Evolutionary conservation across 225 moss, liverwort and hornwort genomes (phyloP).

Genomic region (Takakia lepidozioides): DNA sequence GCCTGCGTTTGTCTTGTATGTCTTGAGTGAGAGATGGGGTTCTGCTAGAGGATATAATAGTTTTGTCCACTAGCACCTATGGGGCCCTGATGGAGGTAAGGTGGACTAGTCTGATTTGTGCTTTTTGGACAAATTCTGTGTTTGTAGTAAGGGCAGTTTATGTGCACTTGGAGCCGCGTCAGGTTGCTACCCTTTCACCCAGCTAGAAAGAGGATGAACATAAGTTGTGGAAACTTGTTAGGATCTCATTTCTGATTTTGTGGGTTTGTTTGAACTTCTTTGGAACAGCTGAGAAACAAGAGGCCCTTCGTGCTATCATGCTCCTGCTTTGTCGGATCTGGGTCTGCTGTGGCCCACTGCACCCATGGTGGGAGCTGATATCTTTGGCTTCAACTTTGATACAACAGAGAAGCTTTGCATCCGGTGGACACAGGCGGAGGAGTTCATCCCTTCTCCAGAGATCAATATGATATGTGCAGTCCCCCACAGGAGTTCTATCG

Average conservation of each 20-base stretch:
- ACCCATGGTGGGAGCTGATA: constrained; percentile 89
- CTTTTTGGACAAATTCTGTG: too few species aligned
- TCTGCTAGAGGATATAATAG: too few species aligned
- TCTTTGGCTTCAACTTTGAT: constrained; percentile 53
- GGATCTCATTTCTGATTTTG: too few species aligned
- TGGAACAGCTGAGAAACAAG: constrained; percentile 30
- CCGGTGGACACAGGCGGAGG: constrained; percentile 78
- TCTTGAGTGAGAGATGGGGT: too few species aligned
- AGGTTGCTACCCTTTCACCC: too few species aligned
- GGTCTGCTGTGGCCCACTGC: constrained; percentile 62
- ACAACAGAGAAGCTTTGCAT: constrained; percentile 72
- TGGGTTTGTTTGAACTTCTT: background rate
- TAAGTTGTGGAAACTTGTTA: too few species aligned
- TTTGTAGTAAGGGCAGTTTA: too few species aligned
- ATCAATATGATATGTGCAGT: constrained; percentile 44
- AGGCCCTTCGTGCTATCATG: constrained; percentile 67
- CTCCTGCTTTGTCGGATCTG: constrained; percentile 65
- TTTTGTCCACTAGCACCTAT: too few species aligned
- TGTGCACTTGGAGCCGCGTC: too few species aligned
- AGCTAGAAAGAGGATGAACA: too few species aligned
- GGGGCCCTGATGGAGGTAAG: constrained; percentile 34
- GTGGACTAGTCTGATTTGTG: too few species aligned
- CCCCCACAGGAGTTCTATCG: constrained; percentile 64
- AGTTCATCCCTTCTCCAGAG: constrained; percentile 74
- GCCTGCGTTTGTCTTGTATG: too few species aligned